phyloP scores from a whole-genome alignment of 192 early-diverging fungal genomes.

The Paraglomus occultum region DNA sequence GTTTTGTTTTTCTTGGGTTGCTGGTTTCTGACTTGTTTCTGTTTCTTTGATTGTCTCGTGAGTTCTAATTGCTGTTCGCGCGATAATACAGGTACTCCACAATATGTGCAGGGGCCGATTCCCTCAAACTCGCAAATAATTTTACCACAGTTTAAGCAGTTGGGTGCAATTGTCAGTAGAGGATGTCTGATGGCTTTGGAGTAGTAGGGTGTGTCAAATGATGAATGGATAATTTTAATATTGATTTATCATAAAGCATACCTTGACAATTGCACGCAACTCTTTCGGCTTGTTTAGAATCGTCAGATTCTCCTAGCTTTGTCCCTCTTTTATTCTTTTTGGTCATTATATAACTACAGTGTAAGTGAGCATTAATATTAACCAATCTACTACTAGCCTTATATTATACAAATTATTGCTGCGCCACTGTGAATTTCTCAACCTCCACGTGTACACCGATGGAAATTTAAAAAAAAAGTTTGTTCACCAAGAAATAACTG shows the following conservation, averaged over 20 bases:
- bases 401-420: no score
- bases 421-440: no score
- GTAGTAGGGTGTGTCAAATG: background rate
- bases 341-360: background rate
- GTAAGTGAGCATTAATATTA: no score
- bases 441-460: no score
- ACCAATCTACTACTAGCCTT: no score
- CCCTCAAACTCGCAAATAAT: slow-evolving; percentile 58
- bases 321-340: background rate
- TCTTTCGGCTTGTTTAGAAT: background rate
- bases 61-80: slow-evolving; percentile 52
- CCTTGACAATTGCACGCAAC: slow-evolving; percentile 9
- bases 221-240: background rate
- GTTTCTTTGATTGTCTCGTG: slow-evolving; percentile 37
- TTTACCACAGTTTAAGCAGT: slow-evolving; percentile 59
- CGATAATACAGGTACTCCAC: slow-evolving; percentile 49
- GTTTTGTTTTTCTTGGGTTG: slow-evolving; percentile 32
- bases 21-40: slow-evolving; percentile 27
- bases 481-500: no score
- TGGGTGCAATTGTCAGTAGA: slow-evolving; percentile 51
- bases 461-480: no score
- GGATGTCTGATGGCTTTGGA: slow-evolving; percentile 53
- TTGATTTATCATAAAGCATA: background rate
- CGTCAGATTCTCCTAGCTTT: background rate
- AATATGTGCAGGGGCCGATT: slow-evolving; percentile 55